phyloP scores from a whole-genome alignment of 257 asterid species.

The Buddleja alternifolia region DNA sequence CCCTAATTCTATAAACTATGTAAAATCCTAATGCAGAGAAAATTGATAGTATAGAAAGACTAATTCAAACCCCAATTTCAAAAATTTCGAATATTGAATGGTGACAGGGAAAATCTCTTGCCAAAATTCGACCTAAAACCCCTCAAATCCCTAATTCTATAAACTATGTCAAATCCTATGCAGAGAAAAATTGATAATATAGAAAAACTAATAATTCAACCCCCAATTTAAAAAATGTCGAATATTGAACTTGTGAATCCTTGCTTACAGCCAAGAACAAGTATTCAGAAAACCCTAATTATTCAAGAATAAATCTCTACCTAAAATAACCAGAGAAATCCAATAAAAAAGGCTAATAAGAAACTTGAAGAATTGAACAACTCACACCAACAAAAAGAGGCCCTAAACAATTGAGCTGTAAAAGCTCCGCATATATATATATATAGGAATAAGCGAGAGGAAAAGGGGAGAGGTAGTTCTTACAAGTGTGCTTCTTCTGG shows the following conservation, averaged over 20 bases:
- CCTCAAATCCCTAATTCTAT: slow-evolving; percentile 5
- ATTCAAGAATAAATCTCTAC: not conserved
- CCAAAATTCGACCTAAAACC: slow-evolving; percentile 1
- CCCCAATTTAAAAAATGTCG: not conserved
- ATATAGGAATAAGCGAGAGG: not conserved
- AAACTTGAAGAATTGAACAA: slow-evolving; percentile 13
- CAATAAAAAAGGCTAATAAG: slow-evolving; percentile 5
- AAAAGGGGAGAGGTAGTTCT: not conserved
- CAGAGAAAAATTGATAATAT: not conserved
- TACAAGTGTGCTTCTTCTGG: not conserved
- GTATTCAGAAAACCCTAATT: slow-evolving; percentile 13
- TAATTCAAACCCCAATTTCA: slow-evolving; percentile 1
- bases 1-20: not conserved
- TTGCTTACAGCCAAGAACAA: not conserved
- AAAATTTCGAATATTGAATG: slow-evolving; percentile 14
- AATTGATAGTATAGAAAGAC: too few species aligned
- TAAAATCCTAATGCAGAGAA: not conserved
- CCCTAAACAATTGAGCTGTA: not conserved
- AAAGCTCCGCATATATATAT: not conserved
- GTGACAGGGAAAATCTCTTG: not conserved
- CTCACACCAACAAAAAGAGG: not conserved
- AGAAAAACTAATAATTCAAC: not conserved
- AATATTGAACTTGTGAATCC: not conserved
- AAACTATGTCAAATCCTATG: not conserved
- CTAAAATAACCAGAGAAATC: not conserved